Evolutionary conservation across 257 asterid species (phyloP).

Genomic region (Lantana camara): DNA sequence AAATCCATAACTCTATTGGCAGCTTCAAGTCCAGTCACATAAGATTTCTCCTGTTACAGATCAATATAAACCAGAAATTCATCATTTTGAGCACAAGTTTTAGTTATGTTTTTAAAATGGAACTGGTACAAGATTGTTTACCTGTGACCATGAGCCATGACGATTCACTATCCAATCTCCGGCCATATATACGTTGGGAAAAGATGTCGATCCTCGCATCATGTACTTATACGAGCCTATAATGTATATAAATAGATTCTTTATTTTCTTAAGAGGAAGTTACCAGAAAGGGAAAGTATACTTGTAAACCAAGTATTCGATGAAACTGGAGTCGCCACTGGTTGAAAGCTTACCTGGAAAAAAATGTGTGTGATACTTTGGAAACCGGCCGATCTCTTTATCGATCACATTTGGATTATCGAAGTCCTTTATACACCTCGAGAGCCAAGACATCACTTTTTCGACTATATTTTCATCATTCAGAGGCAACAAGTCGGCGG

Average conservation of each 20-base stretch:
- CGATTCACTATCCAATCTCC: conserved; percentile 65
- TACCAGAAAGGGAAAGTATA: too few species aligned
- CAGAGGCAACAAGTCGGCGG: conserved; percentile 56
- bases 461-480: conserved; percentile 55
- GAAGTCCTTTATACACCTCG: conserved; percentile 47
- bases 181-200: conserved; percentile 59
- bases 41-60: conserved; percentile 54
- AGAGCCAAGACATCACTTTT: conserved; percentile 49
- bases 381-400: conserved; percentile 60
- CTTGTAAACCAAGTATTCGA: too few species aligned
- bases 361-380: conserved; percentile 55
- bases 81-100: neutral
- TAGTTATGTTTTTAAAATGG: too few species aligned
- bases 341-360: conserved; percentile 65
- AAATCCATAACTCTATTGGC: conserved; percentile 62
- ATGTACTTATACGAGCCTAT: conserved; percentile 65
- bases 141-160: conserved; percentile 73
- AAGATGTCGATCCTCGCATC: conserved; percentile 63
- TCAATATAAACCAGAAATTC: neutral
- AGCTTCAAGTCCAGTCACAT: conserved; percentile 61
- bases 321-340: too few species aligned
- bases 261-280: too few species aligned
- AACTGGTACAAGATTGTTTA: too few species aligned
- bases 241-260: neutral
- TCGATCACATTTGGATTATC: conserved; percentile 51